These are phyloP conservation scores for Trypanosoma lewisi DNA, from an alignment of 208 protist species.

Conservation along the genomic window DNA sequence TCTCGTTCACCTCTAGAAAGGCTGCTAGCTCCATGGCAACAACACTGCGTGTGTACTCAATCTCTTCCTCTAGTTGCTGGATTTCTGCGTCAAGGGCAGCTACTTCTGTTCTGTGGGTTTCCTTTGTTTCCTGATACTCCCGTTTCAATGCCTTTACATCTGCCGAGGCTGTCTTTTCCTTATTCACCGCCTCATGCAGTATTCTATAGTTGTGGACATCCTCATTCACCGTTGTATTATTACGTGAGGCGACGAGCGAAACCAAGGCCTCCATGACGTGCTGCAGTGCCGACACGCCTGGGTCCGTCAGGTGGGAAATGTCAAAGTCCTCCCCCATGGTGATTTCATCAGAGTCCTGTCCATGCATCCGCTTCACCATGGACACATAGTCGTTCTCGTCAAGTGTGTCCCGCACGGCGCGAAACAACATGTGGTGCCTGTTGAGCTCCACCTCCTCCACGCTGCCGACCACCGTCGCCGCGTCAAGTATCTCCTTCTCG, in stretches of 20 bases:
- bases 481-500: conserved; percentile 60
- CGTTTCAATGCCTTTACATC: conserved; percentile 90
- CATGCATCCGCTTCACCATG: conserved; percentile 28
- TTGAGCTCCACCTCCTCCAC: conserved; percentile 50
- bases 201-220: conserved; percentile 85
- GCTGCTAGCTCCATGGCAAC: conserved; percentile 74
- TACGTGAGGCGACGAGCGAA: conserved; percentile 56
- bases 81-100: conserved; percentile 61
- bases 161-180: conserved; percentile 81
- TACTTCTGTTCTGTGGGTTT: conserved; percentile 64
- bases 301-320: conserved; percentile 11
- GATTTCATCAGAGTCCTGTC: not conserved
- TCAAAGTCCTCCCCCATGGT: not conserved
- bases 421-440: conserved; percentile 57
- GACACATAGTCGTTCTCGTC: conserved; percentile 55
- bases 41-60: conserved; percentile 63
- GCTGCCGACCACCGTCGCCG: conserved; percentile 49
- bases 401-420: conserved; percentile 75
- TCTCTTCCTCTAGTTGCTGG: conserved; percentile 60
- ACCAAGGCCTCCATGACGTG: conserved; percentile 44
- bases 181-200: conserved; percentile 86
- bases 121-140: conserved; percentile 76
- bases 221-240: conserved; percentile 85
- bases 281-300: conserved; percentile 39
- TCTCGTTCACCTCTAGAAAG: conserved; percentile 54